Conservation (phyloP, 2,329 filamentous ascomycete species). For the Dryadomyces sulphureus region DNA sequence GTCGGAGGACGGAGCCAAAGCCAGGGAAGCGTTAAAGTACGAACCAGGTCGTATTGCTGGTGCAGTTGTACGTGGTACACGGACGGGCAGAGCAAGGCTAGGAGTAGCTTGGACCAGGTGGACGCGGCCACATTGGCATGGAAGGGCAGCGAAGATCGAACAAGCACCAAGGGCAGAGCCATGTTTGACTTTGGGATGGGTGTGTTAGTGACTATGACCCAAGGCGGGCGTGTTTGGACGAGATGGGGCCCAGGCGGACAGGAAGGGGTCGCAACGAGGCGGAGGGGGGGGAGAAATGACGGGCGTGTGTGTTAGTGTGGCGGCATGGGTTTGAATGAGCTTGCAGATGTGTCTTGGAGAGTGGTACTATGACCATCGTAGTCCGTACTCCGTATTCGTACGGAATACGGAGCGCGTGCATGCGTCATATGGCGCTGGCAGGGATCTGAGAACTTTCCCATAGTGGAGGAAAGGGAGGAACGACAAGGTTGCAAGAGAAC, state of each 20-base stretch:
- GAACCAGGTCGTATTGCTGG: no score
- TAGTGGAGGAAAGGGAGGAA: slow-evolving; percentile 1
- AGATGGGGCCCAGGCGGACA: neutral
- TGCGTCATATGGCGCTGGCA: slow-evolving; percentile 9
- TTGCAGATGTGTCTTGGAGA: slow-evolving; percentile 1
- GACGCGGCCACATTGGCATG: slow-evolving; percentile 16
- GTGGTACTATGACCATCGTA: neutral
- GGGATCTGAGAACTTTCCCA: slow-evolving; percentile 7
- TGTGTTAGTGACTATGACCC: neutral
- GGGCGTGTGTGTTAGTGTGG: slow-evolving; percentile 4
- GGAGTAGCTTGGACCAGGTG: slow-evolving; percentile 3
- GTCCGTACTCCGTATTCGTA: neutral
- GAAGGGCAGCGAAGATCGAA: slow-evolving; percentile 12
- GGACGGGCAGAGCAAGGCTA: slow-evolving; percentile 7
- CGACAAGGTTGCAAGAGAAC: neutral
- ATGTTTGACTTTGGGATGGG: slow-evolving; percentile 15
- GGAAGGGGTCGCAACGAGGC: neutral
- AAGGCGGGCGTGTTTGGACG: neutral
- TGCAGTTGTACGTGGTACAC: neutral
- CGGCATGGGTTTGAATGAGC: slow-evolving; percentile 5
- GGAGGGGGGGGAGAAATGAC: slow-evolving; percentile 3
- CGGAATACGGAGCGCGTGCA: neutral
- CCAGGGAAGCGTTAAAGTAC: neutral
- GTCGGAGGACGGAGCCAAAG: neutral
- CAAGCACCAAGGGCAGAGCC: slow-evolving; percentile 14